phyloP scores from a whole-genome alignment of 192 early-diverging fungal species.

The Rhizophagus sp. region DNA sequence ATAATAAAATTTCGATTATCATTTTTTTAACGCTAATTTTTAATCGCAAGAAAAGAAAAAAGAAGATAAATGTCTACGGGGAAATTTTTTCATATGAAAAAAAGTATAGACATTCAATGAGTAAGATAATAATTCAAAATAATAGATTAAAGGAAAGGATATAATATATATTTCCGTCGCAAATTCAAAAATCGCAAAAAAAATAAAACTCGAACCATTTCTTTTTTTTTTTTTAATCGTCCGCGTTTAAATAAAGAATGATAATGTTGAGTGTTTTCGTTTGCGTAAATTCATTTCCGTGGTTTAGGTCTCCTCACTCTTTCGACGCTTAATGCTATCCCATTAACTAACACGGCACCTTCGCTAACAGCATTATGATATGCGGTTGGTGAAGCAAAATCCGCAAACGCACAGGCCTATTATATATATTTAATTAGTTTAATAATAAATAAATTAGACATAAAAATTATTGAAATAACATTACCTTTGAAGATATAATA shows the following conservation, averaged over 20 bases:
- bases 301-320: conserved; percentile 9
- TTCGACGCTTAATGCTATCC: conserved; percentile 10
- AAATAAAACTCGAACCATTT: too few species aligned
- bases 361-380: conserved; percentile 7
- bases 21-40: too few species aligned
- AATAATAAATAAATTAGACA: neutral
- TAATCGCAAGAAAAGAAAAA: too few species aligned
- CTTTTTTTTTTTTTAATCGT: neutral
- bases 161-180: neutral
- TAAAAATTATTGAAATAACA: neutral
- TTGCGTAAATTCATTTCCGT: neutral
- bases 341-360: neutral
- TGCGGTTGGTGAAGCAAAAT: conserved; percentile 4
- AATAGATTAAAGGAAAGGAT: neutral
- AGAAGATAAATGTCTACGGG: too few species aligned
- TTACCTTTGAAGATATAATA: conserved; percentile 19
- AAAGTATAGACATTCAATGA: too few species aligned
- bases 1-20: too few species aligned
- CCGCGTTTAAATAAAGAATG: neutral
- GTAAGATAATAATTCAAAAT: neutral
- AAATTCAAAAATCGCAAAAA: neutral
- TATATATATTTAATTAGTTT: neutral
- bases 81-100: too few species aligned
- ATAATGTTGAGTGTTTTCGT: neutral
- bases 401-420: neutral